Percentiles rank a stretch among this genome's conserved stretches.
Conservation (phyloP, 1,284 basidiomycete genomes). For the Tilletia indica region DNA sequence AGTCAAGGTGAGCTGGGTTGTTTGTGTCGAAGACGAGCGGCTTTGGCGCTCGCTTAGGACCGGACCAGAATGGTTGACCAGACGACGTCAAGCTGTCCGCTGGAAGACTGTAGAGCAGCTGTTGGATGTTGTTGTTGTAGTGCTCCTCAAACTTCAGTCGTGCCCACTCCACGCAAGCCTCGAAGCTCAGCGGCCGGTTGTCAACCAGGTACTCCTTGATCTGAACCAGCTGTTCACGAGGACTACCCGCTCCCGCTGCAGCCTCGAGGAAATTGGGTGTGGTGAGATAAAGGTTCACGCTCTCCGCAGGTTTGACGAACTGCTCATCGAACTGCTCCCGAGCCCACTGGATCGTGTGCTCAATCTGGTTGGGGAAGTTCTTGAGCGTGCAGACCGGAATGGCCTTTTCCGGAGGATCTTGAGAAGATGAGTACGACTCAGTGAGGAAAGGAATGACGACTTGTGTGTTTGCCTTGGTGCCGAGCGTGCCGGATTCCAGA, state of each 20-base stretch:
- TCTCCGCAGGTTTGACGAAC: slow-evolving; percentile 90
- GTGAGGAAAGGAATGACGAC: slow-evolving; percentile 93
- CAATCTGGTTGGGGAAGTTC: slow-evolving; percentile 98
- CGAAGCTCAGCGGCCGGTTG: slow-evolving; percentile 88
- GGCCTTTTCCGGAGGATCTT: slow-evolving; percentile 98
- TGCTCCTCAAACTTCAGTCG: slow-evolving; percentile 91
- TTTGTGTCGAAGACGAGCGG: slow-evolving; percentile 80
- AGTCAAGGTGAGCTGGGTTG: slow-evolving; percentile 81
- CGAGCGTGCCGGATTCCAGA: slow-evolving; percentile 94
- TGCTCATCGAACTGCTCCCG: slow-evolving; percentile 87
- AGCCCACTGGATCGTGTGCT: slow-evolving; percentile 96
- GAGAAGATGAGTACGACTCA: slow-evolving; percentile 96
- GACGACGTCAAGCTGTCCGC: slow-evolving; percentile 84
- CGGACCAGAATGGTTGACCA: slow-evolving; percentile 74
- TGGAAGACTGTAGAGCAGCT: slow-evolving; percentile 88
- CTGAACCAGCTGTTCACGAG: slow-evolving; percentile 71
- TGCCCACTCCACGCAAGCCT: slow-evolving; percentile 97
- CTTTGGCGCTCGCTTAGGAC: slow-evolving; percentile 97
- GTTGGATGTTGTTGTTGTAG: slow-evolving; percentile 89
- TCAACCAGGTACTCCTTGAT: slow-evolving; percentile 87
- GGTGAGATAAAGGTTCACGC: slow-evolving; percentile 93
- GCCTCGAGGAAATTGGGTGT: slow-evolving; percentile 94
- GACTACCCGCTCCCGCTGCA: slow-evolving; percentile 55
- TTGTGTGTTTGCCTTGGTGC: slow-evolving; percentile 97
- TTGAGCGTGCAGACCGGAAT: slow-evolving; percentile 97